Base-by-base conservation (phyloP, 1,139 yeast species). In the Insectozyma bohioensis region DNA sequence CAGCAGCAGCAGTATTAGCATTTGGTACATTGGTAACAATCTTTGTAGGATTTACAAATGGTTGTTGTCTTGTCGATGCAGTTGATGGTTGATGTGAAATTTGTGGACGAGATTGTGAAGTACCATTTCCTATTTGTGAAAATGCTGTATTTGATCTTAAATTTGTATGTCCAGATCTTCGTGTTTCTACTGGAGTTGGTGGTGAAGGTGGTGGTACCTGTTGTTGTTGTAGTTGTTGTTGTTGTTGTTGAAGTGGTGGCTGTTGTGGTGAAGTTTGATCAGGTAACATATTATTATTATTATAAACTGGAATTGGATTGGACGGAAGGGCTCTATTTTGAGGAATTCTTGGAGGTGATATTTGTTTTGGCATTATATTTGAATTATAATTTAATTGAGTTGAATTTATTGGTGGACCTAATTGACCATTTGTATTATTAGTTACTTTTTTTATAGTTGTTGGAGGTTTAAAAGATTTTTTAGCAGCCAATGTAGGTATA, bases 401-500 rank as follows among this genome's bases (percentile, higher is more conserved):
- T 6, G 26, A 5, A 9, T 12, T n/a, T n/a, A n/a, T 18, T 4
- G 21, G 12, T 21, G 18, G 3, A 19, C n/a, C 25, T 2, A 7
- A 11, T 8, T 6, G 7, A 3, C n/a, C 19, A 20, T 23, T 32
- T 21, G 28, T 14, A 26, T 34, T 37, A n/a, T n/a, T n/a, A n/a
- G n/a, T n/a, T n/a, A n/a, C n/a, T 39, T 56, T 58, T 32, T 61
- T 61, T 9, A 61, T 41, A 30, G 58, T 58, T 1, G 66, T 56
- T 4, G 67, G 65, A 1, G 68, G 66, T 32, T 54, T 62, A 31
- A 58, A 62, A 1, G 58, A 32, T 56, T 56, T 31, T 56, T 62
- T 37, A 1, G 37, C 30, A 0, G 59, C 45, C 1, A 59, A 45
- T 0, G 63, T 48, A 4, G 69, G 69, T 16, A 63, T 51, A 25